phyloP scores from a whole-genome alignment of 805 yeast genomes.

The Grigorovia yakushimaensis region DNA sequence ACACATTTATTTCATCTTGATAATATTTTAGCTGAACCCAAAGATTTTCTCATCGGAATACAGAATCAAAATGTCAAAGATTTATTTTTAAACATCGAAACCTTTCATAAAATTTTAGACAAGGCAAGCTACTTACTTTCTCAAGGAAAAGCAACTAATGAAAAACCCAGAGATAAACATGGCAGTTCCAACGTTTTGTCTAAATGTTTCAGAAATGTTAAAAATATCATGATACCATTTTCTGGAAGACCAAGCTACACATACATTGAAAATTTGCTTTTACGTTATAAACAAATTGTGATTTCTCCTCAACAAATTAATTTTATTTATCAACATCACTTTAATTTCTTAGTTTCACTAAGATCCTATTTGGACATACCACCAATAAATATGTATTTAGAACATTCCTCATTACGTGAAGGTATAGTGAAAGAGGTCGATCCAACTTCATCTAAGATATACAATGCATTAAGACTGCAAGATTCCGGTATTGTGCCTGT shows the following conservation, averaged over 20 bases:
- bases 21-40: slow-evolving; percentile 67
- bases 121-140: background rate
- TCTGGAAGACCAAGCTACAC: slow-evolving; percentile 63
- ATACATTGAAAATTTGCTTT: slow-evolving; percentile 46
- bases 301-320: slow-evolving; percentile 62
- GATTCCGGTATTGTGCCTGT: slow-evolving; percentile 96
- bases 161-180: slow-evolving; percentile 1
- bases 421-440: slow-evolving; percentile 77
- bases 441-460: slow-evolving; percentile 30
- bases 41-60: slow-evolving; percentile 55
- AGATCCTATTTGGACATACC: slow-evolving; percentile 83
- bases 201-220: slow-evolving; percentile 43
- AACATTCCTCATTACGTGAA: slow-evolving; percentile 80
- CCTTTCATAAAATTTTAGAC: slow-evolving; percentile 58
- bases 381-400: slow-evolving; percentile 78
- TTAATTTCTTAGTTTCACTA: slow-evolving; percentile 69
- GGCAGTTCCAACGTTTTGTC: slow-evolving; percentile 11
- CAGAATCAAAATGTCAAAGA: slow-evolving; percentile 78
- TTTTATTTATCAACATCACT: slow-evolving; percentile 64
- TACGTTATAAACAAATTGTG: slow-evolving; percentile 52
- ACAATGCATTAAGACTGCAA: slow-evolving; percentile 58
- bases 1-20: slow-evolving; percentile 73
- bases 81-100: slow-evolving; percentile 72
- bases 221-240: slow-evolving; percentile 77
- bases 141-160: background rate